Percentiles rank a stretch among this genome's conserved stretches.
These are phyloP conservation scores for Sordaria brevicollis DNA, from an alignment of 495 filamentous ascomycete species.

Conservation along the genomic window DNA sequence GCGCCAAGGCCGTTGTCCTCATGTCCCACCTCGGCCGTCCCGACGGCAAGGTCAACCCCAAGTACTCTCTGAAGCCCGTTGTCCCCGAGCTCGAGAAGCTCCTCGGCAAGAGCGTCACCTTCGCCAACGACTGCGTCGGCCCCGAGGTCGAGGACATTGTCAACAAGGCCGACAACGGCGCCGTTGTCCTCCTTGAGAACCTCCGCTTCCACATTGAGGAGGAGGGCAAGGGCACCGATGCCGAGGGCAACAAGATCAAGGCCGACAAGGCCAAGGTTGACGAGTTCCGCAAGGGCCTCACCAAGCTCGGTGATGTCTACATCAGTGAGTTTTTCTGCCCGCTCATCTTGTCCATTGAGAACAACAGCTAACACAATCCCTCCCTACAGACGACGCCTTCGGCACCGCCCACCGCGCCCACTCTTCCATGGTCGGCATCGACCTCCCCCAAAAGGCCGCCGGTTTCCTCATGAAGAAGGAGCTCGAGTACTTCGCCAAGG, in stretches of 20 bases:
- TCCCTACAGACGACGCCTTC: slow-evolving; percentile 78
- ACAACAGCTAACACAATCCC: not conserved
- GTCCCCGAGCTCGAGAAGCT: slow-evolving; percentile 86
- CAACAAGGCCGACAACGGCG: slow-evolving; percentile 70
- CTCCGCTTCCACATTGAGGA: slow-evolving; percentile 96
- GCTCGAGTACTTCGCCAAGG: slow-evolving; percentile 97
- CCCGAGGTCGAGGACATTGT: slow-evolving; percentile 81
- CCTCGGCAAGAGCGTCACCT: slow-evolving; percentile 70
- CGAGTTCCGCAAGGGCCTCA: slow-evolving; percentile 89
- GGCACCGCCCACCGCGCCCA: slow-evolving; percentile 96
- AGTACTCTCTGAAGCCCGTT: slow-evolving; percentile 92
- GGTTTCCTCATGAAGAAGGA: slow-evolving; percentile 99
- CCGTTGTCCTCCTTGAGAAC: slow-evolving; percentile 91
- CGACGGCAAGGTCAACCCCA: slow-evolving; percentile 76
- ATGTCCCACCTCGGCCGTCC: slow-evolving; percentile 99
- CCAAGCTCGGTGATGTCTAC: slow-evolving; percentile 89
- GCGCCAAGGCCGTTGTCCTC: slow-evolving; percentile 88
- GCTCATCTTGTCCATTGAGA: not conserved
- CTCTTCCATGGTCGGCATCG: slow-evolving; percentile 96
- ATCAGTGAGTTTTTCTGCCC: slow-evolving; percentile 60
- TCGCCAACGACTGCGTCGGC: slow-evolving; percentile 87
- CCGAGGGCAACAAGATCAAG: slow-evolving; percentile 93
- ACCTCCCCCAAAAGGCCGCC: slow-evolving; percentile 89
- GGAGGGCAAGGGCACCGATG: slow-evolving; percentile 88
- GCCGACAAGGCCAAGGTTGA: slow-evolving; percentile 87